Conservation (phyloP, 306 rosid species). For the Vachellia pachyceras region DNA sequence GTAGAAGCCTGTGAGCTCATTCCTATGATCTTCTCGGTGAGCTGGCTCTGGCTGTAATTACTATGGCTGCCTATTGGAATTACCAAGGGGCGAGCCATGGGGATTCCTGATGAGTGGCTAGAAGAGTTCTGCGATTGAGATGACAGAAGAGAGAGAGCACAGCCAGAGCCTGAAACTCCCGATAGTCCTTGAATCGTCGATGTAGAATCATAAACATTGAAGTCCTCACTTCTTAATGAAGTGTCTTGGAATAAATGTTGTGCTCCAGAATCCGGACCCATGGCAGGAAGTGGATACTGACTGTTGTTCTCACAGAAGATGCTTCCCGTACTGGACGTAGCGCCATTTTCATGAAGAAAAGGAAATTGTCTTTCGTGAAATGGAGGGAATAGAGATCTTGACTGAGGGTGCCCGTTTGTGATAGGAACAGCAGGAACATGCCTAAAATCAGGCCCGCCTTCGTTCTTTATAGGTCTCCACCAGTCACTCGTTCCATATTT, state of each 20-base stretch:
- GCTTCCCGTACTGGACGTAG: constrained; percentile 52
- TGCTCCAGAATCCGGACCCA: constrained; percentile 47
- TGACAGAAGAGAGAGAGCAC: constrained; percentile 99
- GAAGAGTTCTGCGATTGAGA: constrained; percentile 77
- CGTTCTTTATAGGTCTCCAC: constrained; percentile 56
- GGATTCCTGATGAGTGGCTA: constrained; percentile 68
- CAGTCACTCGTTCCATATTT: constrained; percentile 56
- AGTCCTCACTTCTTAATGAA: constrained; percentile 64
- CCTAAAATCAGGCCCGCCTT: constrained; percentile 48
- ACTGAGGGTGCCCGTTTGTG: constrained; percentile 49
- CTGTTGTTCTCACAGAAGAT: constrained; percentile 50
- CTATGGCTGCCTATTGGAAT: constrained; percentile 59
- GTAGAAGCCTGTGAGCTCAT: constrained; percentile 62
- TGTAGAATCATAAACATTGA: constrained; percentile 55
- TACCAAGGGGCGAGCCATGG: constrained; percentile 53
- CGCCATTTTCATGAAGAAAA: constrained; percentile 56
- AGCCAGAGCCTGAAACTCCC: constrained; percentile 65
- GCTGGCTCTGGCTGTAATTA: constrained; percentile 56
- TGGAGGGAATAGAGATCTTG: constrained; percentile 53
- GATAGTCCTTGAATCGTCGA: constrained; percentile 60
- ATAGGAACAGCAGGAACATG: constrained; percentile 51
- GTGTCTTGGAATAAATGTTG: constrained; percentile 48
- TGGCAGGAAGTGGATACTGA: constrained; percentile 47
- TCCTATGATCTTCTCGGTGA: constrained; percentile 57
- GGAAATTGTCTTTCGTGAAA: constrained; percentile 58